Conservation (phyloP, 768 basidiomycete genomes). For the Cantharellus anzutake region DNA sequence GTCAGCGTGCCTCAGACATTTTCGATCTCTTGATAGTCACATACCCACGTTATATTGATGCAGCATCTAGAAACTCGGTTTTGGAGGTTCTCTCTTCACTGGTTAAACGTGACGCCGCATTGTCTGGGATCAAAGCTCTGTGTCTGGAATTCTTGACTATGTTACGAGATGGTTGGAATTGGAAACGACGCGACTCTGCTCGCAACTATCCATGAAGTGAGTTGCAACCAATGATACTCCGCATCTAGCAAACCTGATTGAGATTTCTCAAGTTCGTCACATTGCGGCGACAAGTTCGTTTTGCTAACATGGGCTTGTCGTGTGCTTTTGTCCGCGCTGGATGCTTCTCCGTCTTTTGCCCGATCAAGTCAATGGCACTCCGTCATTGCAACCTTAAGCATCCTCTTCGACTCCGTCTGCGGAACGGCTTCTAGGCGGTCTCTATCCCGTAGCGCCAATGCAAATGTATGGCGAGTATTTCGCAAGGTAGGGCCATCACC, state of each 20-base stretch:
- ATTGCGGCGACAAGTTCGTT: conserved; percentile 43
- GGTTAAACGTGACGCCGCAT: conserved; percentile 40
- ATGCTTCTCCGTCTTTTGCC: conserved; percentile 19
- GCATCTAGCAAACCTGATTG: conserved; percentile 4
- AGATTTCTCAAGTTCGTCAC: conserved; percentile 23
- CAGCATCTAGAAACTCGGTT: conserved; percentile 48
- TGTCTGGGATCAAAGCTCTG: conserved; percentile 25
- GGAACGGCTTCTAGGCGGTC: too few relatives aligned
- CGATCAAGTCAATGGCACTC: conserved; percentile 30
- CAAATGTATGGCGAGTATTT: too few relatives aligned
- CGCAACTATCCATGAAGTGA: conserved; percentile 36
- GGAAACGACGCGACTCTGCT: conserved; percentile 42
- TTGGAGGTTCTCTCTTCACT: conserved; percentile 46
- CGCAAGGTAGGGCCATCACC: too few relatives aligned
- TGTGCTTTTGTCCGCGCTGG: conserved; percentile 32
- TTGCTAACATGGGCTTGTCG: conserved; percentile 54
- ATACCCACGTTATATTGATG: conserved; percentile 62
- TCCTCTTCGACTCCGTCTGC: conserved; percentile 28
- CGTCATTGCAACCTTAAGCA: conserved; percentile 37
- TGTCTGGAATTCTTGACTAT: conserved; percentile 38
- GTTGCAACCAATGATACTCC: conserved; percentile 8
- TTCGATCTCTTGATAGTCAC: conserved; percentile 57
- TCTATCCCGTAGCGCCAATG: too few relatives aligned
- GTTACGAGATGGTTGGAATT: conserved; percentile 57
- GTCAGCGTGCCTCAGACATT: conserved; percentile 42